Percentiles rank a stretch among this genome's conserved stretches.
phyloP scores from a whole-genome alignment of 371 early-diverging fungal genomes.

The Rhizopus microsporus region DNA sequence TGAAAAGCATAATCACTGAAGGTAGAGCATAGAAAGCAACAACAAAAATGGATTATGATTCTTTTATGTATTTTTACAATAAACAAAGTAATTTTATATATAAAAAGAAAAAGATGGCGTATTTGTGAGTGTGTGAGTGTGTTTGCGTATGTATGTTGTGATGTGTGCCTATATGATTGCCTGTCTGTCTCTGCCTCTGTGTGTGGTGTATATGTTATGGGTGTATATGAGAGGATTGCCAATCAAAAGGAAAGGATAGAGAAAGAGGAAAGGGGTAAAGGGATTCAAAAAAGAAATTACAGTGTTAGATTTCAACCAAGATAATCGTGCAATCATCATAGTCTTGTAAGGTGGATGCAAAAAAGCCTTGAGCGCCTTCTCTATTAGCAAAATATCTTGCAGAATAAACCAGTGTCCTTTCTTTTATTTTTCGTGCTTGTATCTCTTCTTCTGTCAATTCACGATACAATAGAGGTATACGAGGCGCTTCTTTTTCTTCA shows the following conservation, averaged over 20 bases:
- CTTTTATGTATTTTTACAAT: too few relatives aligned
- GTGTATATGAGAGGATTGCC: background rate
- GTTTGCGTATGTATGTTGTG: too few relatives aligned
- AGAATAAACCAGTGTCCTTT: conserved; percentile 40
- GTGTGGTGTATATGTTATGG: too few relatives aligned
- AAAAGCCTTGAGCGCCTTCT: conserved; percentile 50
- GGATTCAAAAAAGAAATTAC: background rate
- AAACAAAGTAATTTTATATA: too few relatives aligned
- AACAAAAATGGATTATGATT: too few relatives aligned
- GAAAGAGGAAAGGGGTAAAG: background rate
- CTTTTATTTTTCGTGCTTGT: conserved; percentile 35
- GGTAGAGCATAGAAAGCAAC: too few relatives aligned
- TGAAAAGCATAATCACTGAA: too few relatives aligned
- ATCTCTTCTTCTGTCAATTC: conserved; percentile 37
- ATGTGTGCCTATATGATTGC: too few relatives aligned
- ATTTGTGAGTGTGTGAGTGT: too few relatives aligned
- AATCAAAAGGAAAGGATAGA: background rate
- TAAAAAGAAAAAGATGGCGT: too few relatives aligned
- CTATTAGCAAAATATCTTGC: conserved; percentile 52
- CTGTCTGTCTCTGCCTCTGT: too few relatives aligned
- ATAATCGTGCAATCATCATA: conserved; percentile 59
- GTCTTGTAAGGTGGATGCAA: conserved; percentile 52
- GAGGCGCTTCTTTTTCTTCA: conserved; percentile 21
- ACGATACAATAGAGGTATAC: conserved; percentile 34
- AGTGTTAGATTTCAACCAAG: conserved; percentile 43